Conservation (phyloP, 148 eudicot genomes). For the Suaeda aralocaspica region DNA sequence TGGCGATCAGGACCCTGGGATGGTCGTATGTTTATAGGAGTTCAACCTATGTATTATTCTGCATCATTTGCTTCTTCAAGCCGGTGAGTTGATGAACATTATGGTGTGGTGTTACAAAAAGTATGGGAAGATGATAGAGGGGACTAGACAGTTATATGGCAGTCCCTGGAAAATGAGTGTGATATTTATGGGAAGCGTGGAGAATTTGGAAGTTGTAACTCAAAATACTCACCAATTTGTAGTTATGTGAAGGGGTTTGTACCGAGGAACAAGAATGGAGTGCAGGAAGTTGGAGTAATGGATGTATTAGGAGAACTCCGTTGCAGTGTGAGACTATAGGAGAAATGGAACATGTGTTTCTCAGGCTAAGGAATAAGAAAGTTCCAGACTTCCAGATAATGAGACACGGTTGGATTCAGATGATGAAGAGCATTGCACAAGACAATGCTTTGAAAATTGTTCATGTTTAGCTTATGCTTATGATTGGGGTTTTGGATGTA, state of each 20-base stretch:
- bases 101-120: conserved; percentile 19
- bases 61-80: conserved; percentile 16
- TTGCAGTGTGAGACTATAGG: conserved; percentile 32
- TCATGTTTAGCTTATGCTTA: conserved; percentile 39
- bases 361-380: conserved; percentile 29
- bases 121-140: conserved; percentile 18
- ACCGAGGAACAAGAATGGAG: conserved; percentile 52
- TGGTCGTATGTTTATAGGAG: conserved; percentile 29
- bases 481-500: conserved; percentile 37
- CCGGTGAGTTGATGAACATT: conserved; percentile 3
- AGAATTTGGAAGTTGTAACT: conserved; percentile 49
- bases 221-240: conserved; percentile 37
- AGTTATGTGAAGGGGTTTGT: conserved; percentile 46
- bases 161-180: conserved; percentile 26
- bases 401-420: background rate
- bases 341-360: conserved; percentile 33
- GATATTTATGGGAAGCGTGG: conserved; percentile 58
- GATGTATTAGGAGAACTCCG: conserved; percentile 38
- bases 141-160: conserved; percentile 28
- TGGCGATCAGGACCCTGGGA: conserved; percentile 47
- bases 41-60: background rate
- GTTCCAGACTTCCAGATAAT: conserved; percentile 32
- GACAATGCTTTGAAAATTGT: conserved; percentile 33
- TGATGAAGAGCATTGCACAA: conserved; percentile 29
- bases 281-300: conserved; percentile 41